phyloP scores from a whole-genome alignment of 2,329 filamentous ascomycete species.

The Chrysoporthe cubensis region DNA sequence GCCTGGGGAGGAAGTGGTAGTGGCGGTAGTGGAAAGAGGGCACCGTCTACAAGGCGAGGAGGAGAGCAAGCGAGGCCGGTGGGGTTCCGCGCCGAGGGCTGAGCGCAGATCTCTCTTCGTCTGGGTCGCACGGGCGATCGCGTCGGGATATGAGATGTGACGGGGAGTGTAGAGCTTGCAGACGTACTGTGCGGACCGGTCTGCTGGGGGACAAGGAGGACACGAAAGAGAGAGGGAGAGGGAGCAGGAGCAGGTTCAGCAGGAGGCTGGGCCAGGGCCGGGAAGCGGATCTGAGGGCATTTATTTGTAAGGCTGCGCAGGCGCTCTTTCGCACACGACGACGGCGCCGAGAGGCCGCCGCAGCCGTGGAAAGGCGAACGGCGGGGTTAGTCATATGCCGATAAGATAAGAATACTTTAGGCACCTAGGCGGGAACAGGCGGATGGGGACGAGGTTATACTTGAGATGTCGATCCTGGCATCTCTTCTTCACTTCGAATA shows the following conservation, averaged over 20 bases:
- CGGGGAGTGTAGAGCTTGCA: constrained; percentile 18
- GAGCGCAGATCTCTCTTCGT: constrained; percentile 19
- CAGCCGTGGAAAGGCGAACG: constrained; percentile 12
- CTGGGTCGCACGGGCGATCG: constrained; percentile 25
- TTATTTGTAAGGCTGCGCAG: constrained; percentile 14
- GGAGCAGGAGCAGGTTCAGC: not conserved
- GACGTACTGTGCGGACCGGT: constrained; percentile 12
- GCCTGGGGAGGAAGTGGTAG: not conserved
- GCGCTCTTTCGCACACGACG: constrained; percentile 6
- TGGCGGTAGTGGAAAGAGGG: not conserved
- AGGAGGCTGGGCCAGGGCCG: not conserved
- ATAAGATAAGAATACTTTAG: constrained; percentile 8
- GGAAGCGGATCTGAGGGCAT: constrained; percentile 9
- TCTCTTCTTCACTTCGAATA: not conserved
- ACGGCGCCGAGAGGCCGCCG: not conserved
- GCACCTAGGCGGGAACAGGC: not conserved
- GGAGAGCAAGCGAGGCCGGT: not conserved
- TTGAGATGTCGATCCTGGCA: not conserved
- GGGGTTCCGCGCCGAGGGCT: constrained; percentile 2
- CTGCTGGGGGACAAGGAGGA: not conserved
- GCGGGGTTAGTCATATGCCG: constrained; percentile 26
- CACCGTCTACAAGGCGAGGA: no score
- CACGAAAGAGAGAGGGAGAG: not conserved
- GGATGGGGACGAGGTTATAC: not conserved
- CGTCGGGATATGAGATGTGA: constrained; percentile 29